phyloP scores from a whole-genome alignment of 495 filamentous ascomycete genomes.

The Baudoinia panamericana region DNA sequence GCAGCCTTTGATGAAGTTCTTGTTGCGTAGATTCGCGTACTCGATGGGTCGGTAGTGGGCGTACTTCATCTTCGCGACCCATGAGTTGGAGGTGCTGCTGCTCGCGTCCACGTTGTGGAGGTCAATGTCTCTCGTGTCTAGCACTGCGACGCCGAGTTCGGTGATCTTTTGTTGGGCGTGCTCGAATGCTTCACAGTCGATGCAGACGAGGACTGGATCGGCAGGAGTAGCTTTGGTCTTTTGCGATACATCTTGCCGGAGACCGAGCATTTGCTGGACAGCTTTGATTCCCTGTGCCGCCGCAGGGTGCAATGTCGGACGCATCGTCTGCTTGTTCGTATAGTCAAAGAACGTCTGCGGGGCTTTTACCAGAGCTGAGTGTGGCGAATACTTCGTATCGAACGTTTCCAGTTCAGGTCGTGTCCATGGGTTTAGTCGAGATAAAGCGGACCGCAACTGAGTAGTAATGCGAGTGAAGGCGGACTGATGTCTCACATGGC shows the following conservation, averaged over 20 bases:
- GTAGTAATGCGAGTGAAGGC: no score
- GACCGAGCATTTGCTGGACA: background rate
- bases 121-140: constrained; percentile 8
- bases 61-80: constrained; percentile 11
- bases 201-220: constrained; percentile 10
- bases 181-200: constrained; percentile 19
- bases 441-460: no score
- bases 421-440: no score
- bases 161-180: constrained; percentile 16
- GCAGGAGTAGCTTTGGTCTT: background rate
- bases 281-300: background rate
- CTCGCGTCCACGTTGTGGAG: background rate
- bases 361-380: no score
- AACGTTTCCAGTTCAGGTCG: no score
- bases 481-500: no score
- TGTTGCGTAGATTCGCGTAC: constrained; percentile 10
- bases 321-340: no score
- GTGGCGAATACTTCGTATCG: no score
- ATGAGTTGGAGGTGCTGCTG: background rate
- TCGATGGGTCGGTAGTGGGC: constrained; percentile 11
- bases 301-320: no score
- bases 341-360: no score
- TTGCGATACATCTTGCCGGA: background rate
- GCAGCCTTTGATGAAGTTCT: constrained; percentile 14
- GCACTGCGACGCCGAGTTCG: constrained; percentile 14